Conservation (phyloP, 192 early-diverging fungal genomes). For the Geranomyces variabilis region DNA sequence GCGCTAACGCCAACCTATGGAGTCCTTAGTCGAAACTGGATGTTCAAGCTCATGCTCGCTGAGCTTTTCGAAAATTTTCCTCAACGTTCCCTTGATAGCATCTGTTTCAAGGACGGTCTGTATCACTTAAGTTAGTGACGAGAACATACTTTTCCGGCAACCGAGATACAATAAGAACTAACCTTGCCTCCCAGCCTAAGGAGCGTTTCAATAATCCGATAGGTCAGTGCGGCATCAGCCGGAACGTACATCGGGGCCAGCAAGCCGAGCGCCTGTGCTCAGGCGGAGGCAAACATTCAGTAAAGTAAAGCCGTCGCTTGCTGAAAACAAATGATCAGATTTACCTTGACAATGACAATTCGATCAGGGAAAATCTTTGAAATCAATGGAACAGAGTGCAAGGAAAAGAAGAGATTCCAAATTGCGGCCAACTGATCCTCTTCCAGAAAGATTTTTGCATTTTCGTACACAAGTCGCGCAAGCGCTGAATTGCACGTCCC, state of each 20-base stretch:
- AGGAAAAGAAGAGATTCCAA: slow-evolving; percentile 62
- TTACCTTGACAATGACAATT: slow-evolving; percentile 57
- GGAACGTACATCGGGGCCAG: slow-evolving; percentile 48
- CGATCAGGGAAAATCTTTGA: slow-evolving; percentile 58
- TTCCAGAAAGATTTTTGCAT: slow-evolving; percentile 58
- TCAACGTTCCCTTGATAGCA: slow-evolving; percentile 51
- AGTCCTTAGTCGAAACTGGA: slow-evolving; percentile 16
- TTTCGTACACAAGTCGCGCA: slow-evolving; percentile 52
- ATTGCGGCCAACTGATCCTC: slow-evolving; percentile 62
- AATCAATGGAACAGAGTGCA: slow-evolving; percentile 47
- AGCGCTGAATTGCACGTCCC: slow-evolving; percentile 60
- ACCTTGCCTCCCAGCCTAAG: slow-evolving; percentile 55
- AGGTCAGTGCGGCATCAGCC: slow-evolving; percentile 48
- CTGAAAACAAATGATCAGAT: background rate
- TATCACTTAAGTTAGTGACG: background rate
- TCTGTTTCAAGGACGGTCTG: slow-evolving; percentile 52
- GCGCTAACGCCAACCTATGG: background rate
- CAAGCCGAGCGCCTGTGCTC: slow-evolving; percentile 48
- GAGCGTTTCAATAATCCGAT: slow-evolving; percentile 43
- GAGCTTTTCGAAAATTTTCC: slow-evolving; percentile 49
- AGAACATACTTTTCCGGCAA: too few species aligned
- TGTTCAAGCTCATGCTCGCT: slow-evolving; percentile 12
- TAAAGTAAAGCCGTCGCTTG: background rate
- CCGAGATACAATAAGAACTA: background rate
- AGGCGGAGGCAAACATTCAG: background rate